Percentiles rank a stretch among this genome's conserved stretches.
Evolutionary conservation across 176 grass and related monocot genomes (phyloP).

Genomic region (Rhipidocladum racemiflorum): DNA sequence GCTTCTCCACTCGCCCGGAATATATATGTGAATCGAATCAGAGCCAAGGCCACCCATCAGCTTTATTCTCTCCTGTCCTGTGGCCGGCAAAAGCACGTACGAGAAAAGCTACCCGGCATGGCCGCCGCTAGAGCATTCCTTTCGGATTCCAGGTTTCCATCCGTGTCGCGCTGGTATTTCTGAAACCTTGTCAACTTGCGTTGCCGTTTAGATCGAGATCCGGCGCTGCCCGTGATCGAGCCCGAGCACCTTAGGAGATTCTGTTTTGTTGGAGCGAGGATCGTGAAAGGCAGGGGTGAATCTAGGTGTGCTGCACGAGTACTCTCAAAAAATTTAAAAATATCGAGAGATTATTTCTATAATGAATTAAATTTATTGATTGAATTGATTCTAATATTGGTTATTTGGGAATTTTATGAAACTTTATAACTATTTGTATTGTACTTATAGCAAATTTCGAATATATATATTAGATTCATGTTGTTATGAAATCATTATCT

Average conservation of each 20-base stretch:
- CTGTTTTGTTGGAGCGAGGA: neutral
- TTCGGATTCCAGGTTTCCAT: neutral
- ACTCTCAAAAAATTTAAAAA: too few relatives aligned
- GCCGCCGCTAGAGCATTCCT: neutral
- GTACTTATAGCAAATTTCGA: too few relatives aligned
- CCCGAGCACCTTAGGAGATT: neutral
- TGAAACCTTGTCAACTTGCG: neutral
- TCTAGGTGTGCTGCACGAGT: too few relatives aligned
- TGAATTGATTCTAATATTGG: too few relatives aligned
- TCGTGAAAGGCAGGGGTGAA: neutral
- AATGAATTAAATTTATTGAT: too few relatives aligned
- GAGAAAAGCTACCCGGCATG: neutral
- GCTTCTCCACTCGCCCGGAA: neutral
- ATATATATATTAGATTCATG: too few relatives aligned
- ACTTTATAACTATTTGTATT: too few relatives aligned
- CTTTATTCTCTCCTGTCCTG: neutral
- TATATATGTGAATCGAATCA: slow-evolving; percentile 35
- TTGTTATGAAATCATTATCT: too few relatives aligned
- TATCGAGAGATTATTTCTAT: too few relatives aligned
- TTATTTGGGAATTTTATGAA: too few relatives aligned
- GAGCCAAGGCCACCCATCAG: neutral
- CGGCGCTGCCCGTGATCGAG: neutral
- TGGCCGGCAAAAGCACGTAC: neutral
- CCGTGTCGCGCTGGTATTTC: neutral
- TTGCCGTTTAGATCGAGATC: slow-evolving; percentile 8